A percentile compares a stretch with the other conserved stretches of the same genome.
phyloP scores from a whole-genome alignment of 2,329 filamentous ascomycete species.

The Magnaporthiopsis incrustans region DNA sequence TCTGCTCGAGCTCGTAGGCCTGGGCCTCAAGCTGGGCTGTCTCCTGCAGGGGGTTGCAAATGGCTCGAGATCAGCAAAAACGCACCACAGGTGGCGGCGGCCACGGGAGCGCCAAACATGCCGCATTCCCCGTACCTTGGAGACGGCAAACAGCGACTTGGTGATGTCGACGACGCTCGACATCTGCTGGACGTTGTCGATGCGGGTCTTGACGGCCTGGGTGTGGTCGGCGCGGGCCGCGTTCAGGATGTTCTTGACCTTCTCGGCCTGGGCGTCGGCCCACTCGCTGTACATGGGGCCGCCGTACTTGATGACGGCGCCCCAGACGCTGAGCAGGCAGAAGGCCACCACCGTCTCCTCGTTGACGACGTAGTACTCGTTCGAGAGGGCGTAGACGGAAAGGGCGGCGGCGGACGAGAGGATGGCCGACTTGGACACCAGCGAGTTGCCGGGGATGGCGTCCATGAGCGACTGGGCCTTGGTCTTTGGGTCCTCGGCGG shows the following conservation, averaged over 20 bases:
- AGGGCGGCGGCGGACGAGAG: conserved; percentile 87
- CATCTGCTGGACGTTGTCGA: conserved; percentile 92
- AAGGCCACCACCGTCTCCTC: conserved; percentile 95
- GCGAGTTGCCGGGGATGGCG: conserved; percentile 80
- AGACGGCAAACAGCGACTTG: conserved; percentile 94
- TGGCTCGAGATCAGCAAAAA: conserved; percentile 6
- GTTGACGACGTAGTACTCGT: conserved; percentile 99
- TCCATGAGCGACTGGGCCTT: conserved; percentile 96
- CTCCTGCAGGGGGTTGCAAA: conserved; percentile 53
- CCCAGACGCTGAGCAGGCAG: conserved; percentile 89
- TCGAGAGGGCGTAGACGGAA: conserved; percentile 93
- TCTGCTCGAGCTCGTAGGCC: conserved; percentile 96
- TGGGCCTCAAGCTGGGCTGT: conserved; percentile 92
- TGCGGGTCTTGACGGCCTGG: conserved; percentile 87
- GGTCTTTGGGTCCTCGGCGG: conserved; percentile 84
- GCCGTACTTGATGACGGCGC: conserved; percentile 83
- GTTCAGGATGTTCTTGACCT: conserved; percentile 94
- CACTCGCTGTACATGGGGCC: conserved; percentile 89
- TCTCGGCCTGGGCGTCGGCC: conserved; percentile 80
- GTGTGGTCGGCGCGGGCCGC: conserved; percentile 91
- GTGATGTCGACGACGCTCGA: conserved; percentile 90
- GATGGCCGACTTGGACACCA: conserved; percentile 94
- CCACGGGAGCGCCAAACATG: too few species aligned
- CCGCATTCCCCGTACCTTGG: conserved; percentile 64
- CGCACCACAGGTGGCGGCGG: neutral